Conservation (phyloP, 345 rosid species). For the Abelmoschus esculentus region DNA sequence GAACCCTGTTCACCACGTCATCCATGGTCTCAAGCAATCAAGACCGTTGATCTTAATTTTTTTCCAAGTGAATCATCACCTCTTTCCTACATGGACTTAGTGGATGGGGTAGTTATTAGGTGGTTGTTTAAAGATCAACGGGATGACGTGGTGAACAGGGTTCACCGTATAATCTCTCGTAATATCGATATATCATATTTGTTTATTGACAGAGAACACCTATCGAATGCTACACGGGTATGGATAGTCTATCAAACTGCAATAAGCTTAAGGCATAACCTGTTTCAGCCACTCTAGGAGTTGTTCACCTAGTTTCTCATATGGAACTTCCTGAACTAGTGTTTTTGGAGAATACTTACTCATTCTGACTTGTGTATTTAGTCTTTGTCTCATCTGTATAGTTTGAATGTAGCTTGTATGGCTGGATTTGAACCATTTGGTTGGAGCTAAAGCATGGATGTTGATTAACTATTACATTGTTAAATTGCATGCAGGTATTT, state of each 20-base stretch:
- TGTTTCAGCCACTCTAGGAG: neutral
- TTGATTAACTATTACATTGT: constrained; percentile 5
- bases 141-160: too few species aligned
- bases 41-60: too few species aligned
- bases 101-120: too few species aligned
- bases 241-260: neutral
- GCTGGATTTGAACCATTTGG: constrained; percentile 4
- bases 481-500: constrained; percentile 44
- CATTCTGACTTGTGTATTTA: neutral
- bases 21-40: too few species aligned
- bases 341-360: neutral
- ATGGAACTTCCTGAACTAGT: neutral
- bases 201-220: neutral
- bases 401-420: neutral
- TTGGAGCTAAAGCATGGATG: neutral
- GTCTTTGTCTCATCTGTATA: neutral
- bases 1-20: too few species aligned
- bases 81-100: too few species aligned
- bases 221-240: too few species aligned
- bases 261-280: neutral
- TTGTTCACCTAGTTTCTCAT: neutral
- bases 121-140: too few species aligned
- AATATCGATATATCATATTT: too few species aligned
- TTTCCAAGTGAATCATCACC: too few species aligned
- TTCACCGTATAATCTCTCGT: too few species aligned